These are phyloP conservation scores for Senecio squalidus DNA, from an alignment of 140 eudicot species.

Conservation along the genomic window DNA sequence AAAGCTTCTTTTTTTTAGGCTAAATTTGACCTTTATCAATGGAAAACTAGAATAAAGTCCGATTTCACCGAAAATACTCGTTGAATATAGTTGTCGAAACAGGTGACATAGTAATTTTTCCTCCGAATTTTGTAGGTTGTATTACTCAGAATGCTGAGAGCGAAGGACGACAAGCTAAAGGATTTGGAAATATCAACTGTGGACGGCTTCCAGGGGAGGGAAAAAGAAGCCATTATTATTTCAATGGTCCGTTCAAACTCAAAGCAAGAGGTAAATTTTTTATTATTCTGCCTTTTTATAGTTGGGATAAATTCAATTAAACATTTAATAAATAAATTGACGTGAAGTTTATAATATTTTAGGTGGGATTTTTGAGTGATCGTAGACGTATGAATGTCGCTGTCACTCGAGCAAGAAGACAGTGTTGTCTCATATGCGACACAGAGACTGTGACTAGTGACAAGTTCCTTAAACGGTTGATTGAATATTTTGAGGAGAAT, in stretches of 20 bases:
- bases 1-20: background rate
- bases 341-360: slow-evolving; percentile 5
- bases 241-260: slow-evolving; percentile 98
- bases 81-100: too few species aligned
- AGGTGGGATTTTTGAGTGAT: slow-evolving; percentile 98
- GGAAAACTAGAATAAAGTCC: too few species aligned
- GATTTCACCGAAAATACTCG: too few species aligned
- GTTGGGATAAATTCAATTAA: background rate
- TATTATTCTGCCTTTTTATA: background rate
- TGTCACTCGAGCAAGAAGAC: slow-evolving; percentile 99
- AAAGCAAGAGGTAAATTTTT: slow-evolving; percentile 90
- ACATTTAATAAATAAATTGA: background rate
- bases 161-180: slow-evolving; percentile 70
- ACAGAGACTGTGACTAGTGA: slow-evolving; percentile 96
- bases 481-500: slow-evolving; percentile 92
- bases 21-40: too few species aligned
- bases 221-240: slow-evolving; percentile 91
- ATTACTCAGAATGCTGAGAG: slow-evolving; percentile 54
- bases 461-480: slow-evolving; percentile 71
- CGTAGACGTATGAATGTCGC: slow-evolving; percentile 99
- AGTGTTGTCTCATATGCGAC: slow-evolving; percentile 86
- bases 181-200: slow-evolving; percentile 91
- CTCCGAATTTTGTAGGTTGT: slow-evolving; percentile 75
- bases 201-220: slow-evolving; percentile 98
- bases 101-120: too few species aligned